These are phyloP conservation scores for Talaromyces borbonicus DNA, from an alignment of 495 filamentous ascomycete genomes.

Conservation along the genomic window DNA sequence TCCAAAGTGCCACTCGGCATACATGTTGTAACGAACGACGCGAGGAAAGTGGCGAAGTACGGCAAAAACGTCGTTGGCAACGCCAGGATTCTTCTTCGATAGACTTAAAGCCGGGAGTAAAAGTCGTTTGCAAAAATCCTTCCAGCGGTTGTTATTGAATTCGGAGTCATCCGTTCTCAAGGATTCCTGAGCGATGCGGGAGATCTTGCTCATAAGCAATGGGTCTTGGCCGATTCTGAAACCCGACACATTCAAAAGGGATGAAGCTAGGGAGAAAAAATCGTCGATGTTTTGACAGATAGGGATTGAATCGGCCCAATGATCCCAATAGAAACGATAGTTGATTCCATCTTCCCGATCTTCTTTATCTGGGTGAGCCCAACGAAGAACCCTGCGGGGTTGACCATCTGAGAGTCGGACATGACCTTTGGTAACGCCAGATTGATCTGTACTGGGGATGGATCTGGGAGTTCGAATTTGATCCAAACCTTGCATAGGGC, in stretches of 20 bases:
- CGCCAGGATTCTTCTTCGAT: slow-evolving; percentile 67
- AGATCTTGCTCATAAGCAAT: slow-evolving; percentile 64
- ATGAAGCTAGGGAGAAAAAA: slow-evolving; percentile 76
- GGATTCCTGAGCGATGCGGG: slow-evolving; percentile 69
- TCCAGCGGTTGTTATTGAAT: slow-evolving; percentile 62
- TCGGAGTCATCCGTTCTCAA: slow-evolving; percentile 59
- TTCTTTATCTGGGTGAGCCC: slow-evolving; percentile 68
- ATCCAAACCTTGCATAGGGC: slow-evolving; percentile 31
- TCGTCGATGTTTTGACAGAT: slow-evolving; percentile 85
- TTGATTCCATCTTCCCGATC: slow-evolving; percentile 61
- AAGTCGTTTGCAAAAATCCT: slow-evolving; percentile 68
- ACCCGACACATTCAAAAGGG: slow-evolving; percentile 73
- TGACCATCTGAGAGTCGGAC: slow-evolving; percentile 46
- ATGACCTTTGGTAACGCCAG: slow-evolving; percentile 52
- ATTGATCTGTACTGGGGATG: slow-evolving; percentile 49
- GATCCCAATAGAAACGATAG: slow-evolving; percentile 94
- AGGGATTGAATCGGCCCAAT: slow-evolving; percentile 90
- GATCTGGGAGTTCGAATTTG: slow-evolving; percentile 38
- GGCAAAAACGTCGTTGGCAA: slow-evolving; percentile 75
- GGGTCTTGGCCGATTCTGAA: slow-evolving; percentile 82
- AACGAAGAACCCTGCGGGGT: slow-evolving; percentile 54
- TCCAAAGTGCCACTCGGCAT: slow-evolving; percentile 83
- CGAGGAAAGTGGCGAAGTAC: slow-evolving; percentile 70
- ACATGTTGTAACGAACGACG: slow-evolving; percentile 74
- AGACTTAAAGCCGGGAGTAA: slow-evolving; percentile 79